Evolutionary conservation across 805 yeast species (phyloP), one percentile per base, ranked within the genome.

Genomic region (Isabelozyma gotoi): DNA sequence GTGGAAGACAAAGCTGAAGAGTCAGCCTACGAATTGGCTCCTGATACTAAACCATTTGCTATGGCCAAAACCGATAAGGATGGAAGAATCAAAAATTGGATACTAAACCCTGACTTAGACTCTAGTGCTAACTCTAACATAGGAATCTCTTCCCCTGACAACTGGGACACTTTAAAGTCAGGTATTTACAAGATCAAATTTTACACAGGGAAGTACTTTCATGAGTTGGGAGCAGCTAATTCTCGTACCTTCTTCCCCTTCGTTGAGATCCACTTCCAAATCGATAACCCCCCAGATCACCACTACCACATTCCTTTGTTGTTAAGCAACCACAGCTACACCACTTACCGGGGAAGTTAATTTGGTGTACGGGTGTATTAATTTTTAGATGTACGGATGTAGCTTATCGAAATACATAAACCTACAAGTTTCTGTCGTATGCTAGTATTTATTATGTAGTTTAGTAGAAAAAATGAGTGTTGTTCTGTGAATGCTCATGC

Each of bases 241-340:
- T 63, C 65, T 44, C 65, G 73, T 44, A 84, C 90, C 1, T 90
- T 90, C 60, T 91, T 90, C 72, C 97, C 97, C 0, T 85, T 78
- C 57, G 89, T 90, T 7, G 97, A 91, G 47, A 86, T 91, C 33
- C 71, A 76, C 0, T 91, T 91, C 58, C 77, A 76, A 21, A 80
- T 91, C 3, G 75, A 74, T 5, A 72, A 74, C 49, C 85, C 86
- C 0, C 84, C 88, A 0, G 88, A 84, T 46, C 69, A 78, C 32
- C 98, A 91, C 61, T 91, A 89, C 64, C 98, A 91, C 60, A 85
- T 91, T 42, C 98, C 98, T 0, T 67, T 91, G 48, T 74, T 91
- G 42, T 69, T 91, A 45, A 82, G 96, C 36, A 88, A 88, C 58
- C 88, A 85, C 65, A 85, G 96, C 27, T 91, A 90, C 67, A 81